Percentiles rank a stretch among this genome's conserved stretches.
Evolutionary conservation across 148 eudicot genomes (phyloP).

Genomic region (Rhododendron griersonianum): DNA sequence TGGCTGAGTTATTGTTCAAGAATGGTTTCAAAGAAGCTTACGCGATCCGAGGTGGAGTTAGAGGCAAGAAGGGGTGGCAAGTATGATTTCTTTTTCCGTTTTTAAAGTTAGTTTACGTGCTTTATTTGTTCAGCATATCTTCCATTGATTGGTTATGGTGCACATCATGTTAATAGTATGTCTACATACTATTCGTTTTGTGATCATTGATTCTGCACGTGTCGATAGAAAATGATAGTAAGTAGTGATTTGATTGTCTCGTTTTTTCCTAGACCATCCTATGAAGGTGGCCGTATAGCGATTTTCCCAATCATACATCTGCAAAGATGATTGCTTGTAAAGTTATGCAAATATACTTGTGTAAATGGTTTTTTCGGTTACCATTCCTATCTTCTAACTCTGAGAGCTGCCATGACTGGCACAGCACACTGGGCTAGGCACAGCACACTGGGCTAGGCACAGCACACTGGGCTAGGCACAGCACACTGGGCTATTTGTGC

Average conservation of each 20-base stretch:
- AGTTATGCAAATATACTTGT: neutral
- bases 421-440: too few relatives aligned
- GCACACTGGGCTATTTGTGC: neutral
- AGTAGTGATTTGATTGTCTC: neutral
- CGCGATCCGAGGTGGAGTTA: constrained; percentile 84
- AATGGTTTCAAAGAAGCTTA: constrained; percentile 85
- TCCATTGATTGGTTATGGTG: neutral
- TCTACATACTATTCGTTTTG: neutral
- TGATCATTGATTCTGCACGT: neutral
- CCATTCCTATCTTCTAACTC: neutral
- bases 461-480: too few relatives aligned
- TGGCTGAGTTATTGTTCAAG: constrained; percentile 78
- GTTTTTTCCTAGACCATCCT: neutral
- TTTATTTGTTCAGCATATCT: neutral
- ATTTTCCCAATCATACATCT: neutral
- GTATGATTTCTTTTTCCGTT: constrained; percentile 27
- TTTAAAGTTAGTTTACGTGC: neutral
- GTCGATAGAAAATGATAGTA: neutral
- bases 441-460: too few relatives aligned
- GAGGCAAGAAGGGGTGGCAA: constrained; percentile 94
- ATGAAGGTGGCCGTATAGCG: neutral
- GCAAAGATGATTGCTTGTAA: neutral
- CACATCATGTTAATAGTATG: neutral
- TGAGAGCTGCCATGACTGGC: neutral
- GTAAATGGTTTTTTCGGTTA: neutral